Evolutionary conservation across 2,329 filamentous ascomycete genomes (phyloP).

Genomic region (Stachybotrys echinatus): DNA sequence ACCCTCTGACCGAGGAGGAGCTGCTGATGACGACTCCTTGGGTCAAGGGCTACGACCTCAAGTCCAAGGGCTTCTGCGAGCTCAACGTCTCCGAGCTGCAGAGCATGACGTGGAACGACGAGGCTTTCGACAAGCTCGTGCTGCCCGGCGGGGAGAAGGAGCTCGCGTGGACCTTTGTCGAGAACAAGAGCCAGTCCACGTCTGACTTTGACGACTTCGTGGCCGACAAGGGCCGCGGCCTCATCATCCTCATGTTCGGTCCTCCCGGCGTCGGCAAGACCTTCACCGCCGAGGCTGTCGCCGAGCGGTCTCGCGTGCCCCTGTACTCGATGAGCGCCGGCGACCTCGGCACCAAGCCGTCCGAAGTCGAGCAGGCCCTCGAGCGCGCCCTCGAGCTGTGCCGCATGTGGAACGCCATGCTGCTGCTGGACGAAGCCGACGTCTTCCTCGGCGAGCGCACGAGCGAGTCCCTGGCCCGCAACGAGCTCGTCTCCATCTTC

Average conservation of each 20-base stretch:
- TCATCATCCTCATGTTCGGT: constrained; percentile 40
- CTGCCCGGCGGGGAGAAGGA: constrained; percentile 30
- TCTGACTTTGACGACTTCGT: constrained; percentile 27
- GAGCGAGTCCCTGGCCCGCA: constrained; percentile 26
- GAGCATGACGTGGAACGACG: constrained; percentile 26
- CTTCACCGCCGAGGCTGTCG: constrained; percentile 33
- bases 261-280: constrained; percentile 42
- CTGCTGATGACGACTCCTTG: constrained; percentile 28
- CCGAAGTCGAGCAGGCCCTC: constrained; percentile 25
- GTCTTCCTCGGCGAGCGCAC: constrained; percentile 33
- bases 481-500: constrained; percentile 33
- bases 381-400: constrained; percentile 29
- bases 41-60: constrained; percentile 31
- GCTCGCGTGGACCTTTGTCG: constrained; percentile 30
- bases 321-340: constrained; percentile 33
- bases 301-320: constrained; percentile 29
- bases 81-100: constrained; percentile 8
- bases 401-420: constrained; percentile 41
- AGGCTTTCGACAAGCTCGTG: constrained; percentile 29
- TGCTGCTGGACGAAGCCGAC: constrained; percentile 38
- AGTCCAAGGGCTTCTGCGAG: constrained; percentile 23
- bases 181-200: constrained; percentile 22
- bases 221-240: constrained; percentile 31
- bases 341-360: constrained; percentile 28
- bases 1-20: constrained; percentile 24